These are phyloP conservation scores for Cymbopogon flexuosus DNA, from an alignment of 202 grass and related monocot genomes.

Conservation along the genomic window DNA sequence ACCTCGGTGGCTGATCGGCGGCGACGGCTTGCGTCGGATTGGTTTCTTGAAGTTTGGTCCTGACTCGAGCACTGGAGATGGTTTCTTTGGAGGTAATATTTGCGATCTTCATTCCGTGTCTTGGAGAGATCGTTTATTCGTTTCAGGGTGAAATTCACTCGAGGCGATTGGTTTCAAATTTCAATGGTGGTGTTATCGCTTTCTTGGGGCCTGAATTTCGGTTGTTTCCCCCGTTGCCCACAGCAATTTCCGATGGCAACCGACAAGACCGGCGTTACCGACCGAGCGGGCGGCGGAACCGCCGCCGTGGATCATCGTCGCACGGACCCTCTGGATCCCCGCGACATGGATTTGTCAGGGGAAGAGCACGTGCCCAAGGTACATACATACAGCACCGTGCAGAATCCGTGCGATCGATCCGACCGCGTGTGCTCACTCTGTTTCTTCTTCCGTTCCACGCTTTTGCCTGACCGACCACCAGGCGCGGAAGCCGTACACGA, in stretches of 20 bases:
- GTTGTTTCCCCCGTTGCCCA: background rate
- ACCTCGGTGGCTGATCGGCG: background rate
- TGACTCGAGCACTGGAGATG: background rate
- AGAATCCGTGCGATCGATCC: background rate
- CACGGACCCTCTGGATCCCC: background rate
- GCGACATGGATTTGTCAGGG: slow-evolving; percentile 46
- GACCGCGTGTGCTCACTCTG: background rate
- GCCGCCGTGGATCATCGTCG: background rate
- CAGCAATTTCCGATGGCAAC: slow-evolving; percentile 34
- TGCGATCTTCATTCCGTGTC: background rate
- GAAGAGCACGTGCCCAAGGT: slow-evolving; percentile 54
- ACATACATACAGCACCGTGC: background rate
- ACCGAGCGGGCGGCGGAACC: background rate
- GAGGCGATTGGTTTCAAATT: background rate
- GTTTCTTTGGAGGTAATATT: slow-evolving; percentile 24
- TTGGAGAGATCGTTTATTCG: background rate
- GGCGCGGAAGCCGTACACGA: slow-evolving; percentile 82
- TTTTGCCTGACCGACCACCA: slow-evolving; percentile 16
- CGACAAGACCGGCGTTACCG: background rate
- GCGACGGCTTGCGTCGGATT: background rate
- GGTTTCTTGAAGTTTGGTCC: background rate
- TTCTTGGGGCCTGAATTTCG: background rate
- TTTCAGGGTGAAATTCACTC: background rate
- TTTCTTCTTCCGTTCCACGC: background rate
- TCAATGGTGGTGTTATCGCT: background rate